Base-by-base conservation (phyloP, 192 early-diverging fungal species). In the Coemansia nantahalensis region DNA sequence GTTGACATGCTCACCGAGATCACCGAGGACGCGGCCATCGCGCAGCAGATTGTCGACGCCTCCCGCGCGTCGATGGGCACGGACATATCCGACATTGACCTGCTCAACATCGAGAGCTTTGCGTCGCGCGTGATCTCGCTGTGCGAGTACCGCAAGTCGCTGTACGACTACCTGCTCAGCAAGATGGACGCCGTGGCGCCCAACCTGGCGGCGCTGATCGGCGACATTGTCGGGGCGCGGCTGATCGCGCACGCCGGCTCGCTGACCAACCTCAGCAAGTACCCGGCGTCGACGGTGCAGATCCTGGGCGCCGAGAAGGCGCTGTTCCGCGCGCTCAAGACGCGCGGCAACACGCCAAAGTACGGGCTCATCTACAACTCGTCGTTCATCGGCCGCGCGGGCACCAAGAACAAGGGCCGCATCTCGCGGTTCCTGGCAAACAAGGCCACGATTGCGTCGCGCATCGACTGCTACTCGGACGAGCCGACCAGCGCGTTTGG, bases 271-370 rank as follows among this genome's bases (percentile, higher is more conserved):
- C 86, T 98, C 33, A 84, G 92, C 64, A 98, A 98, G 80, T 93
- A 94, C 60, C 94, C 95, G 40, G 93, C 94, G 35, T 94, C 92
- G 17, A 98, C 95, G 17, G 86, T 98, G 28, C 95, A 98, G 80
- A 98, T 98, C 66, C 80, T 98, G 23, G 95, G 95, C 54, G 95
- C 95, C 46, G 95, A 98, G 65, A 98, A 98, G 84, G 95, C 95
- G 36, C 85, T 98, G 39, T 98, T 98, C 90, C 85, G 91, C 44
- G 95, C 95, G 17, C 81, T 98, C 59, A 98, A 98, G 83, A 89
- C 91, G 51, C 90, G 90, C 57, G 90, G 92, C 58, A 92, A 95
- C 68, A 98, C 95, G 2, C 95, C 93, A 62, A 98, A 98, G 75
- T 98, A 98, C 59, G 95, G 95, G 69, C 80, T 98, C 23, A 90